Base-by-base conservation (phyloP, 768 basidiomycete genomes). In the Daedaleopsis sinensis region DNA sequence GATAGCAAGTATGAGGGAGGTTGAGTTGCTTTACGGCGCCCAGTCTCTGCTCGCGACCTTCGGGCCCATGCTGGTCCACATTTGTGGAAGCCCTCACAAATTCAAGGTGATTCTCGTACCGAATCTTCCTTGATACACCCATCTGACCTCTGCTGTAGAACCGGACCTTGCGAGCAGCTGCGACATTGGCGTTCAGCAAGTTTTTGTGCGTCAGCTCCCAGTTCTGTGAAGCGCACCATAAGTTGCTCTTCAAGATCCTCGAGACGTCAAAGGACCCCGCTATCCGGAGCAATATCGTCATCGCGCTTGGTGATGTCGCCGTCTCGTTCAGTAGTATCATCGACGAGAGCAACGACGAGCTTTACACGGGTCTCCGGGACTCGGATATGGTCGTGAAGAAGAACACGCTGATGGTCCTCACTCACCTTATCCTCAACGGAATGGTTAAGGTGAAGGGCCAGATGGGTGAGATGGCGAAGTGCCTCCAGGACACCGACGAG, bases 381-480 rank as follows among this genome's bases (percentile, higher is more conserved):
- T 79, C 78, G 43, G 85, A 96, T 67, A 76, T 93, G 11, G 84
- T 90, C 43, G 96, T 99, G 65, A 99, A 98, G 86, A 98, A 98
- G 82, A 98, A 98, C 76, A 97, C 96, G 38, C 83, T 99, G 48
- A 98, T 98, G 96, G 97, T 98, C 35, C 81, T 98, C 58, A 96
- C 95, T 12, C 94, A 98, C 73, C 77, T 99, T 62, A 98, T 98
- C 71, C 77, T 99, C 63, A 98, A 98, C 68, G 96, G 96, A 2
- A 98, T 98, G 97, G 92, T 99, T 82, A 99, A 98, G 76, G 96
- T 98, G 67, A 98, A 99, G 76, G 97, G 97, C 1, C 96, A 99
- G 72, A 81, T 99, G 8, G 97, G 97, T 18, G 97, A 99, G 81
- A 98, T 99, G 96, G 97, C 96, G n/a, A 98, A 99, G 75, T 98